A percentile compares a stretch with the other conserved stretches of the same genome.
Conservation (phyloP, 768 basidiomycete species). For the Lactarius vividus region DNA sequence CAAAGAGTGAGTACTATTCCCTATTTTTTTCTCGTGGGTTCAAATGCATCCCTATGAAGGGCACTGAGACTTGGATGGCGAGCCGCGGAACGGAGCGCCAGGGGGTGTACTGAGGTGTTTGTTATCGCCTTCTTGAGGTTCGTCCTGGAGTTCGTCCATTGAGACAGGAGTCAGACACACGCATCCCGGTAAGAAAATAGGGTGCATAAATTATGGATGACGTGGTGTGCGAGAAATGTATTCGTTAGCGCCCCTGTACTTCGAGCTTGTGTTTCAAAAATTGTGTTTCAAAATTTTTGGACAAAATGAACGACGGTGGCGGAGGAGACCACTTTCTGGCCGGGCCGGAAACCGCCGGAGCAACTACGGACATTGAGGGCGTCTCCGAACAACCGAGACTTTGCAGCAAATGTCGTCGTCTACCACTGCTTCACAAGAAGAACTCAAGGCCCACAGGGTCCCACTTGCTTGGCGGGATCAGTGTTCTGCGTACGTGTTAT, state of each 20-base stretch:
- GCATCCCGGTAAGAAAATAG: not conserved
- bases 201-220: not conserved
- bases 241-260: not conserved
- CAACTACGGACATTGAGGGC: conserved; percentile 31
- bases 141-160: not conserved
- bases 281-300: no score
- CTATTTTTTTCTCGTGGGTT: not conserved
- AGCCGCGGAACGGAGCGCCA: conserved; percentile 23
- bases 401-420: conserved; percentile 56
- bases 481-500: conserved; percentile 77
- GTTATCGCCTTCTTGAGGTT: not conserved
- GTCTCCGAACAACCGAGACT: not conserved
- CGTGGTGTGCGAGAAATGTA: not conserved
- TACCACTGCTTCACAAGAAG: conserved; percentile 77
- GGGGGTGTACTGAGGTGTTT: not conserved
- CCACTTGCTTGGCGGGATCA: conserved; percentile 86
- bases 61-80: conserved; percentile 22
- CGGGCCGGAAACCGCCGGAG: not conserved
- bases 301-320: not conserved
- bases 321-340: not conserved
- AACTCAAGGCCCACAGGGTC: conserved; percentile 71
- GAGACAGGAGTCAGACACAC: not conserved
- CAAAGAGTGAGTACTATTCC: not conserved
- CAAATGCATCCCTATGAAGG: not conserved
- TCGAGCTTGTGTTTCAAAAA: not conserved